These are phyloP conservation scores for Coemansia sp. DNA, from an alignment of 192 early-diverging fungal species.

Conservation along the genomic window DNA sequence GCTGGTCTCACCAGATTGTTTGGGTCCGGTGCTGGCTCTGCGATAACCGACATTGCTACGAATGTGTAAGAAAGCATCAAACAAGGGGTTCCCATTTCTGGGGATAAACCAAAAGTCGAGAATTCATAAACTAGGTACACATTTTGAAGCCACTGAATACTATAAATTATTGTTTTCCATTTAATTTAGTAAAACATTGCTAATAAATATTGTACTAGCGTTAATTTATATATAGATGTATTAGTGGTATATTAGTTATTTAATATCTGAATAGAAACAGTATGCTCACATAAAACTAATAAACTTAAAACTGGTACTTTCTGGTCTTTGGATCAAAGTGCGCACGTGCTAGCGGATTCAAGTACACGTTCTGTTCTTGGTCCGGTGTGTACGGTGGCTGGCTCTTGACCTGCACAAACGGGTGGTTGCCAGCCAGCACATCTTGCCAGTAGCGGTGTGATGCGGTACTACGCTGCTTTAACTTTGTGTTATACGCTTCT, in stretches of 20 bases:
- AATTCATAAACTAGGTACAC: background rate
- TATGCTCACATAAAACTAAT: background rate
- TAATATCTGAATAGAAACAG: background rate
- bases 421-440: too few relatives aligned
- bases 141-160: background rate
- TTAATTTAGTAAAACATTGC: background rate
- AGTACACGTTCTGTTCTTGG: slow-evolving; percentile 16
- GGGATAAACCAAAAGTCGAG: too few relatives aligned
- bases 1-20: too few relatives aligned
- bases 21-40: too few relatives aligned
- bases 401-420: too few relatives aligned
- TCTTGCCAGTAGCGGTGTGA: slow-evolving; percentile 16
- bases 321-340: background rate
- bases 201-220: background rate
- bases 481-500: slow-evolving; percentile 29
- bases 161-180: slow-evolving; percentile 24
- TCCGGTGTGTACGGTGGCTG: slow-evolving; percentile 12
- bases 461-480: slow-evolving; percentile 1
- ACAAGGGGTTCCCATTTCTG: too few relatives aligned
- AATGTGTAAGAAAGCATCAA: too few relatives aligned
- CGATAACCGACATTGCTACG: too few relatives aligned
- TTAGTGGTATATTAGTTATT: background rate
- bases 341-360: slow-evolving; percentile 6
- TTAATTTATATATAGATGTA: too few relatives aligned
- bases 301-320: background rate